Evolutionary conservation across 257 asterid species (phyloP).

Genomic region (Eustoma russellianum): DNA sequence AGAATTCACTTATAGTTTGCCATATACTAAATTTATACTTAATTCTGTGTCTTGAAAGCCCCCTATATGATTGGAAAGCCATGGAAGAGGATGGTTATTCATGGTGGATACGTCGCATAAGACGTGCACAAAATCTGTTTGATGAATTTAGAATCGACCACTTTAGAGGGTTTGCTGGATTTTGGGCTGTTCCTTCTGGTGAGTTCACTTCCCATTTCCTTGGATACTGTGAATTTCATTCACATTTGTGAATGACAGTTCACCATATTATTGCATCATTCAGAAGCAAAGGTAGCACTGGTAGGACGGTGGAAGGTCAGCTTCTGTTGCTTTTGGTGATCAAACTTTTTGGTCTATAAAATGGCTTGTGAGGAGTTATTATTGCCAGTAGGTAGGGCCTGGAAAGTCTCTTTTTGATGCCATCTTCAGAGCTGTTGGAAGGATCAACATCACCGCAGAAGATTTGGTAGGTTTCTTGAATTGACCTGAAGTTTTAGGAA

Average conservation of each 20-base stretch:
- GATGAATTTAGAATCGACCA: conserved; percentile 97
- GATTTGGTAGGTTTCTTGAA: conserved; percentile 64
- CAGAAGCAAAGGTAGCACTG: conserved; percentile 85
- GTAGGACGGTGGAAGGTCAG: conserved; percentile 92
- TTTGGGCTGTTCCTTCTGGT: conserved; percentile 99
- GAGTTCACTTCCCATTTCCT: conserved; percentile 17
- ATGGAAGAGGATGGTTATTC: conserved; percentile 87
- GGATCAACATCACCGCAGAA: conserved; percentile 86
- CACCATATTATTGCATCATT: conserved; percentile 13
- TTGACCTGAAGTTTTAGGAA: not conserved
- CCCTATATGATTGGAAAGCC: conserved; percentile 91
- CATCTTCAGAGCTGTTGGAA: conserved; percentile 64
- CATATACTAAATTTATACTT: conserved; percentile 11
- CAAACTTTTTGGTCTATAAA: conserved; percentile 3
- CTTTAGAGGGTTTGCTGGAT: conserved; percentile 98
- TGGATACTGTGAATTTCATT: conserved; percentile 10
- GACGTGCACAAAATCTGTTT: conserved; percentile 78
- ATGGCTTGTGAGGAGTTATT: conserved; percentile 22
- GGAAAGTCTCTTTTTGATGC: conserved; percentile 80
- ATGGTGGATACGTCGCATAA: conserved; percentile 85
- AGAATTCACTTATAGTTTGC: not conserved
- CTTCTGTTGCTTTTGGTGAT: conserved; percentile 13
- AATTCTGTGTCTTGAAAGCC: conserved; percentile 41
- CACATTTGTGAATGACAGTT: conserved; percentile 8
- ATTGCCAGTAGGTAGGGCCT: conserved; percentile 82